Conservation (phyloP, 2,329 filamentous ascomycete species). For the Penicillium sclerotigenum region DNA sequence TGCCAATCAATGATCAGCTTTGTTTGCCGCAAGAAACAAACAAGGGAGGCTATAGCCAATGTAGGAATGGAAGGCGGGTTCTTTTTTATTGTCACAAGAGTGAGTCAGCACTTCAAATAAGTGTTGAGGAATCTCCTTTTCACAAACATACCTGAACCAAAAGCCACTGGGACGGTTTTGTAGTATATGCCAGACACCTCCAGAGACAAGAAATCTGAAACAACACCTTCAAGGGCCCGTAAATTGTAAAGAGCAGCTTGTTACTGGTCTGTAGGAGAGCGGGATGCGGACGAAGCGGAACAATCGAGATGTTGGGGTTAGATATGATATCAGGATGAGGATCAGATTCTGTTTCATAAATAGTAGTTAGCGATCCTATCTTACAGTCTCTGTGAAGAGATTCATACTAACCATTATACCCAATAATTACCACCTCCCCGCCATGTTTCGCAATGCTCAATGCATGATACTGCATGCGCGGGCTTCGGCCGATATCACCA, state of each 20-base stretch:
- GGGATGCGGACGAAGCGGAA: slow-evolving; percentile 68
- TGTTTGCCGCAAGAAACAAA: slow-evolving; percentile 74
- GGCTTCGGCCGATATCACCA: slow-evolving; percentile 91
- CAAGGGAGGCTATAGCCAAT: slow-evolving; percentile 68
- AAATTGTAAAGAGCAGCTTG: slow-evolving; percentile 70
- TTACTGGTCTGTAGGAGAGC: slow-evolving; percentile 63
- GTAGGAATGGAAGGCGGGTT: slow-evolving; percentile 96
- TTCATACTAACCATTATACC: slow-evolving; percentile 67
- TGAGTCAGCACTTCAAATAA: not conserved
- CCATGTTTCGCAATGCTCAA: slow-evolving; percentile 83
- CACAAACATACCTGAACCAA: slow-evolving; percentile 64
- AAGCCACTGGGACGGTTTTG: slow-evolving; percentile 76
- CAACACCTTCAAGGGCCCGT: slow-evolving; percentile 79
- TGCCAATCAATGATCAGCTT: slow-evolving; percentile 94
- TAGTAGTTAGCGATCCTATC: slow-evolving; percentile 5
- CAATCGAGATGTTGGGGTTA: slow-evolving; percentile 66
- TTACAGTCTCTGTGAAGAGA: not conserved
- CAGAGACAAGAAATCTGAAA: slow-evolving; percentile 76
- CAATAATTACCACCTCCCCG: slow-evolving; percentile 76
- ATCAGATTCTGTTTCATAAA: slow-evolving; percentile 61
- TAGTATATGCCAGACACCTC: slow-evolving; percentile 67
- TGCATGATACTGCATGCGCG: slow-evolving; percentile 98
- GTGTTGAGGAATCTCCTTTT: not conserved
- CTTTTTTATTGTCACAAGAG: slow-evolving; percentile 44
- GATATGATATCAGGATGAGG: slow-evolving; percentile 72